Base-by-base conservation (phyloP, 805 yeast genomes). In the Candida vaughaniae region DNA sequence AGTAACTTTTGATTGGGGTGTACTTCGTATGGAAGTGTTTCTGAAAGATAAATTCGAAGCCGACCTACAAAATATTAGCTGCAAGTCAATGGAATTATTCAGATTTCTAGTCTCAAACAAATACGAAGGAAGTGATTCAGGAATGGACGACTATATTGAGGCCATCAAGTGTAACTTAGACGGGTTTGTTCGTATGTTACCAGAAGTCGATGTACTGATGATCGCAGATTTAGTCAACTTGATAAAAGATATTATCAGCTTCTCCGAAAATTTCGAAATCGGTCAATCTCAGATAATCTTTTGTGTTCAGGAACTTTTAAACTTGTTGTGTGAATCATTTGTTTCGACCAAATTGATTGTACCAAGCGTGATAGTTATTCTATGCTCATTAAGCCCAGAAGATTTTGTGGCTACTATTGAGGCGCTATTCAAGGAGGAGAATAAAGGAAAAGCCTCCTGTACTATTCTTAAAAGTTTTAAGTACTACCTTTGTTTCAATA, bases 81-180 rank as follows among this genome's bases (percentile, higher is more conserved):
- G n/a, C n/a, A n/a, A n/a, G n/a, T n/a, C n/a, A n/a, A n/a, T n/a
- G n/a, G n/a, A 36, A 14, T 40, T 30, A 26, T 27, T 51, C 10
- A 37, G 52, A 22, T 48, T 38, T 25, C 30, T 51, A 10, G 25
- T 51, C 3, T 36, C 45, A 2, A 46, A 30, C 16, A 48, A 48
- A 19, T 47, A 42, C 35, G 37, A 41, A 14, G 50, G 44, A 9
- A 36, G 34, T 11, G 41, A 43, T 16, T 10, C 15, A 10, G 35
- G 31, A 14, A 18, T 46, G 14, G 17, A 16, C 4, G 29, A 36
- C 10, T 39, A 42, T 16, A 38, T 47, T 14, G 17, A 29, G 7
- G 17, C 25, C 11, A 43, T 43, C 7, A 32, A 25, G 14, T 17
- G 10, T 8, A 23, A 35, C 12, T 36, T 42, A 18, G 16, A 10